phyloP scores from a whole-genome alignment of 2,329 filamentous ascomycete genomes.

The Cephalotrichum gorgonifer region DNA sequence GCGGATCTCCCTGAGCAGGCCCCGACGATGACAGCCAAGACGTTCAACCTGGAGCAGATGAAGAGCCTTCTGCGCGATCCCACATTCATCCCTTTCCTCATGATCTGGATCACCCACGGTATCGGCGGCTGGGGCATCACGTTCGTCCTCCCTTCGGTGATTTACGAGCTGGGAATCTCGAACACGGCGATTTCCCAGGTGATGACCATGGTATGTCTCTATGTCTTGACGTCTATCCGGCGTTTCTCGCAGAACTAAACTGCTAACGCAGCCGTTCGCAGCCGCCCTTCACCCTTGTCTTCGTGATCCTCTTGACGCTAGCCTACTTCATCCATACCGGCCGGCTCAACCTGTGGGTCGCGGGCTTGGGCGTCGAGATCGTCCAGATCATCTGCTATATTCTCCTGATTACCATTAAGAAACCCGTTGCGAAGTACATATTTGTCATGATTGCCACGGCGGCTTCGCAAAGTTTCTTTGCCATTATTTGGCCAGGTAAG shows the following conservation, averaged over 20 bases:
- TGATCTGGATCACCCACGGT: slow-evolving; percentile 17
- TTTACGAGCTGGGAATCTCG: slow-evolving; percentile 17
- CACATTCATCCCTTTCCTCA: slow-evolving; percentile 13
- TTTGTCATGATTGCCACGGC: slow-evolving; percentile 28
- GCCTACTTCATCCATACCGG: slow-evolving; percentile 13
- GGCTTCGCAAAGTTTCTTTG: slow-evolving; percentile 24
- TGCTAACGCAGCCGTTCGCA: neutral
- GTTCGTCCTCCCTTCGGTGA: slow-evolving; percentile 16
- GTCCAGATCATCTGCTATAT: slow-evolving; percentile 26
- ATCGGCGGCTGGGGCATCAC: slow-evolving; percentile 18
- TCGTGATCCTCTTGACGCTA: slow-evolving; percentile 14
- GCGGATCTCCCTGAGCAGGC: slow-evolving; percentile 13
- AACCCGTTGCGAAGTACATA: slow-evolving; percentile 23
- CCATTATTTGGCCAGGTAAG: slow-evolving; percentile 25
- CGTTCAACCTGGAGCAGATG: slow-evolving; percentile 11
- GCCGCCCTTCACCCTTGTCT: slow-evolving; percentile 14
- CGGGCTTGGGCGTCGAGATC: slow-evolving; percentile 17
- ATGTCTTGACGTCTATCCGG: neutral
- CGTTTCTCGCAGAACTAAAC: neutral
- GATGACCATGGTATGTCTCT: slow-evolving; percentile 15
- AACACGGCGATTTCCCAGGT: slow-evolving; percentile 16
- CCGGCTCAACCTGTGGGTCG: slow-evolving; percentile 13
- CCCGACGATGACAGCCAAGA: slow-evolving; percentile 13
- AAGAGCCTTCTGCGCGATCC: slow-evolving; percentile 12
- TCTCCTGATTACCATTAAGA: slow-evolving; percentile 23